Evolutionary conservation across 2,329 filamentous ascomycete genomes (phyloP), one percentile per base, ranked within the genome.

Genomic region (Calonectria leucothoes): DNA sequence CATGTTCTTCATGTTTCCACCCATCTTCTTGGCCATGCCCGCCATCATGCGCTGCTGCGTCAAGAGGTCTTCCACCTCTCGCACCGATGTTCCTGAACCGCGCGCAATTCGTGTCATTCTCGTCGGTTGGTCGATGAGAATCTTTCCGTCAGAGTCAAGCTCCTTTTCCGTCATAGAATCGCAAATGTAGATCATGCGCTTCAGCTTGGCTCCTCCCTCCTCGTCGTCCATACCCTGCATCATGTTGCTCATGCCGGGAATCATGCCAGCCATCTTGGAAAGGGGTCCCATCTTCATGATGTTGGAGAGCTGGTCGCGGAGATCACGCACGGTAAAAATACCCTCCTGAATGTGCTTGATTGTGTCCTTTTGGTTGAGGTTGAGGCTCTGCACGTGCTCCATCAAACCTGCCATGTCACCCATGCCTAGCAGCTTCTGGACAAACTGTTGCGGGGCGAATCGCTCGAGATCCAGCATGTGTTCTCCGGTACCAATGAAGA

Each of bases 211-310:
- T 69, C 93, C 92, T n/a, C 96, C 96, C 82, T 98, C 97, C 81
- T 98, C 96, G 82, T 99, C 97, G 82, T 98, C 96, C 91, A 98
- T 97, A 48, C 95, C 95, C 67, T 95, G 93, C 91, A 98, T 98
- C 90, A 98, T 93, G 82, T 94, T 94, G 78, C 94, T 94, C 84
- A 99, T 93, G 33, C 97, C 97, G 0, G 97, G 97, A 76, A 99
- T 98, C 97, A 99, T 99, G 80, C 96, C 95, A 0, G 96, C 97
- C 91, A 99, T 97, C 84, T 99, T 98, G 23, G 94, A 97, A 1
- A 99, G 87, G 0, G 97, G 97, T 0, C 97, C 97, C 97, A 99
- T 98, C 87, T 99, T 99, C 95, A 98, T 98, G 82, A 99, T 98
- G 81, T 98, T 98, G 72, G 94, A 94, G 15, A 99, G 92, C 83